Evolutionary conservation across 805 yeast genomes (phyloP).

Genomic region (Saturnispora quitensis): DNA sequence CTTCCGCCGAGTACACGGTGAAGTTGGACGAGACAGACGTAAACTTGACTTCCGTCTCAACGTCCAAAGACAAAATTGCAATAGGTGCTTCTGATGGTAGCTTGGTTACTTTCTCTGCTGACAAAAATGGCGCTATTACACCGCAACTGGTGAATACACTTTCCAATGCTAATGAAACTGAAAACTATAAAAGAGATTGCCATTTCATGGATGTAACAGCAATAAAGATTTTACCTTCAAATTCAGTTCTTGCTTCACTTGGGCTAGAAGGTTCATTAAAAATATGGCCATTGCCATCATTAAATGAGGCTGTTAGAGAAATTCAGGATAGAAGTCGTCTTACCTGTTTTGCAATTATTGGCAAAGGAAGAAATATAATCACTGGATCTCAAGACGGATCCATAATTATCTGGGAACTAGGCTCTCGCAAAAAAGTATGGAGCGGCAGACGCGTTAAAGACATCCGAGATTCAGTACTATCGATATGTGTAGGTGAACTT

Average conservation of each 20-base stretch:
- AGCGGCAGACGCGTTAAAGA: conserved; percentile 31
- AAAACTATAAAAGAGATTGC: background rate
- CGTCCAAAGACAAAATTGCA: background rate
- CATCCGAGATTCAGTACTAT: conserved; percentile 25
- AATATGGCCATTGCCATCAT: conserved; percentile 40
- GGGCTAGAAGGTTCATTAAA: conserved; percentile 52
- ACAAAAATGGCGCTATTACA: background rate
- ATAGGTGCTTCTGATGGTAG: conserved; percentile 5
- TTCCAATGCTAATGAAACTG: background rate
- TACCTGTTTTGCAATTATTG: conserved; percentile 44
- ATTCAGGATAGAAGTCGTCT: conserved; percentile 35
- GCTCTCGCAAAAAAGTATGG: conserved; percentile 39
- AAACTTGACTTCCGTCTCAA: conserved; percentile 1
- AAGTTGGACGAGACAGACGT: conserved; percentile 14
- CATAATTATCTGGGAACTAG: conserved; percentile 62
- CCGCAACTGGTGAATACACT: background rate
- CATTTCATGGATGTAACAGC: conserved; percentile 42
- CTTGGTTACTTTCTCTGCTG: background rate
- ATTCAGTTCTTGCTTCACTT: conserved; percentile 47
- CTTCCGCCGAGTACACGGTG: conserved; percentile 11
- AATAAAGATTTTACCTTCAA: conserved; percentile 51
- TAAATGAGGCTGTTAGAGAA: background rate
- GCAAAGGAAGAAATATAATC: conserved; percentile 58
- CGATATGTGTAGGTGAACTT: background rate
- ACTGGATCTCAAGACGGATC: conserved; percentile 48